Base-by-base conservation (phyloP, 2,329 filamentous ascomycete genomes). In the Colletotrichum shisoi region DNA sequence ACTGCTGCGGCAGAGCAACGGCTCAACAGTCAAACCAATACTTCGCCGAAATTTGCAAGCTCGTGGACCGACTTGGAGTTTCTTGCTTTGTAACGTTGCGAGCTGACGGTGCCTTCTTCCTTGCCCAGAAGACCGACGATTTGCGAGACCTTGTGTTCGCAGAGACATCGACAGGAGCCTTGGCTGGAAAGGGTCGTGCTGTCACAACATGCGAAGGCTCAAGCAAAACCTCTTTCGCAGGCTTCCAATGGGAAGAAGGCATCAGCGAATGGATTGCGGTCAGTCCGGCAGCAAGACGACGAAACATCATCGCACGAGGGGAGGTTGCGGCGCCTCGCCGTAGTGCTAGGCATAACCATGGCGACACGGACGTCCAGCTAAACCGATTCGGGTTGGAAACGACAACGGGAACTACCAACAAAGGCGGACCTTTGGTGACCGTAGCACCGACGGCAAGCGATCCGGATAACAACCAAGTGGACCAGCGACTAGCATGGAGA, bases 131-230 rank as follows among this genome's bases (percentile, higher is more conserved):
- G 60, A 86, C 83, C 15, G 82, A 81, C 61, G 82, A 85, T 70
- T 74, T 87, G 7, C 77, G 81, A 31, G 84, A 87, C 70, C 78
- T 87, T 46, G 81, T 81, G 11, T 85, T 84, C 71, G 85, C 84
- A 3, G 85, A 87, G 70, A 78, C 74, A 12, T 27, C 57, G 31
- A 49, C 48, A 31, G n/a, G 42, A 27, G 4, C 57, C 66, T 40
- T 59, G 57, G 6, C 37, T 5, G 34, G 51, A 46, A 49, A 52
- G 27, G 17, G 51, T 37, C 24, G 11, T 15, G 21, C 17, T 27
- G 27, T 37, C 31, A 13, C 13, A 17, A 24, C n/a, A 15, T 17
- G 17, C 4, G n/a, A 24, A 21, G n/a, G n/a, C 11, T 42, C 48
- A 17, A 19, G 46, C 27, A 52, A 49, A 4, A 31, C 61, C 7